Conservation (phyloP, 2,329 filamentous ascomycete species). For the Alternaria incomplexa region DNA sequence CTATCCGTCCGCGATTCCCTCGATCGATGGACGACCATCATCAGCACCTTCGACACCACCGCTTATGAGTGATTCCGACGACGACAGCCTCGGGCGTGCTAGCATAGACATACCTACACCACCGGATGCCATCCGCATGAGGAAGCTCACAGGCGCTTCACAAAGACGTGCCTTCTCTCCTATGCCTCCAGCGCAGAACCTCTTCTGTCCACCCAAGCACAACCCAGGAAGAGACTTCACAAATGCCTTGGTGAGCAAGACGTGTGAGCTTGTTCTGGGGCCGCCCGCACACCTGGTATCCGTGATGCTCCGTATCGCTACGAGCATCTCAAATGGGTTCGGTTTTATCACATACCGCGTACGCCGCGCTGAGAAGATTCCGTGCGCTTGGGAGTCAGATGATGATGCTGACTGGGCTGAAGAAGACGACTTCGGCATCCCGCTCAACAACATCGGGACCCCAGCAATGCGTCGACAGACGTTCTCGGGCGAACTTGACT, state of each 20-base stretch:
- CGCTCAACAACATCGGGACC: constrained; percentile 44
- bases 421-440: constrained; percentile 65
- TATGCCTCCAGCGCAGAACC: constrained; percentile 70
- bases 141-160: constrained; percentile 59
- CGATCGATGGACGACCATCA: constrained; percentile 29
- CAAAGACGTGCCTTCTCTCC: constrained; percentile 68
- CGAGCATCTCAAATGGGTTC: constrained; percentile 67
- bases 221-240: constrained; percentile 45
- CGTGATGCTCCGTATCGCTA: constrained; percentile 81
- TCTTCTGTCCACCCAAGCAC: constrained; percentile 62
- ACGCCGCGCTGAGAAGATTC: constrained; percentile 40
- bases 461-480: constrained; percentile 27
- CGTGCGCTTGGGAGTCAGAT: constrained; percentile 65
- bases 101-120: constrained; percentile 50
- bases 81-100: constrained; percentile 50
- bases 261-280: constrained; percentile 75
- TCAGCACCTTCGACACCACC: constrained; percentile 53
- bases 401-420: constrained; percentile 59
- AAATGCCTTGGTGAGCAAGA: constrained; percentile 74
- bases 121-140: constrained; percentile 46
- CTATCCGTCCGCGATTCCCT: constrained; percentile 22
- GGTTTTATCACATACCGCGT: constrained; percentile 44
- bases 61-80: constrained; percentile 52
- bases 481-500: constrained; percentile 37
- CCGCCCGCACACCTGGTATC: constrained; percentile 80